phyloP scores from a whole-genome alignment of 1,284 basidiomycete species.

The Gomphus bonarii region DNA sequence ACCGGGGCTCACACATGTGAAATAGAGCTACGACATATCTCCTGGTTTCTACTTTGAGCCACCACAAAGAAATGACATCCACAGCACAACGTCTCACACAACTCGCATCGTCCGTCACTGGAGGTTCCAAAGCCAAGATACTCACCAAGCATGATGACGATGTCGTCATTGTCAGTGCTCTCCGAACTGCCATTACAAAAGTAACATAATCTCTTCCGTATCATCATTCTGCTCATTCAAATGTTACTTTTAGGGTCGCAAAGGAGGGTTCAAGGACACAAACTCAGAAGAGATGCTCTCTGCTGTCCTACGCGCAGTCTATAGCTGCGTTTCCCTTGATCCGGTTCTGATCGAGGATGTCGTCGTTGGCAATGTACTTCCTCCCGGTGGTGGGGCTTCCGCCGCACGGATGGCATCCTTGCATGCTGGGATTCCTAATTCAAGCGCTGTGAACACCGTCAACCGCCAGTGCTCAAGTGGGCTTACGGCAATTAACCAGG shows the following conservation, averaged over 20 bases:
- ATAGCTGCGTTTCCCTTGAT: constrained; percentile 59
- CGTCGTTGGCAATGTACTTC: constrained; percentile 89
- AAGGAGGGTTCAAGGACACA: constrained; percentile 93
- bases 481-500: constrained; percentile 80
- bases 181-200: constrained; percentile 87
- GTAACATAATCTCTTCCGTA: constrained; percentile 25
- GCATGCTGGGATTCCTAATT: constrained; percentile 84
- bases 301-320: constrained; percentile 68
- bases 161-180: constrained; percentile 84
- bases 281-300: constrained; percentile 85
- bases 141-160: constrained; percentile 62
- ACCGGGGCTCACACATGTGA: not conserved
- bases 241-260: constrained; percentile 48
- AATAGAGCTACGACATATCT: too few species aligned
- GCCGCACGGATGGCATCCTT: constrained; percentile 93
- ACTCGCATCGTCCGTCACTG: constrained; percentile 3
- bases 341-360: constrained; percentile 82
- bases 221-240: not conserved
- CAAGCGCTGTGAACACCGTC: constrained; percentile 75
- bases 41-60: not conserved
- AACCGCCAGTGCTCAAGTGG: constrained; percentile 96
- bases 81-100: constrained; percentile 5
- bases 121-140: constrained; percentile 33
- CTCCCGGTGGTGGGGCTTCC: constrained; percentile 34
- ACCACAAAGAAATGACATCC: not conserved